Evolutionary conservation across 202 grass and related monocot species (phyloP).

Genomic region (Zizania palustris): DNA sequence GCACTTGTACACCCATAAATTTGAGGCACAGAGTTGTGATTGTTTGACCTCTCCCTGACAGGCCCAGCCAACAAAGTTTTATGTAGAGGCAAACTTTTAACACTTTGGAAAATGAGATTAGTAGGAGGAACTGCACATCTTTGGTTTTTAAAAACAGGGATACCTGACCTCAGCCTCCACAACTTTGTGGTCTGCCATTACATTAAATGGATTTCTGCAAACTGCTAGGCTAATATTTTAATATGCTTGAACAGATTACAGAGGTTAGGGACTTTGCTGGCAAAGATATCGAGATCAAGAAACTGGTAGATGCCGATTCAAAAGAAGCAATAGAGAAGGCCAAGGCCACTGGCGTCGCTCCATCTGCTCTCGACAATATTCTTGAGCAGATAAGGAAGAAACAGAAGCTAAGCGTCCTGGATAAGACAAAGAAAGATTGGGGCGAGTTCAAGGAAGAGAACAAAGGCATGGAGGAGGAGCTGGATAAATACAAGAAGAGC

Average conservation of each 20-base stretch:
- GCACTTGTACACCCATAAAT: background rate
- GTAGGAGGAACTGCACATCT: background rate
- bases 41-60: background rate
- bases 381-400: conserved; percentile 98
- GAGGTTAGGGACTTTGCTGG: conserved; percentile 93
- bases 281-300: conserved; percentile 88
- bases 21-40: background rate
- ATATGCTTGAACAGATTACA: conserved; percentile 61
- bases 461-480: conserved; percentile 74
- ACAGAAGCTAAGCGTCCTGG: conserved; percentile 87
- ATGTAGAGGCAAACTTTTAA: conserved; percentile 7
- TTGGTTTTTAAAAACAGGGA: background rate
- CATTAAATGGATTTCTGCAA: background rate
- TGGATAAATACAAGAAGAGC: conserved; percentile 94
- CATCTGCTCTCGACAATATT: conserved; percentile 65
- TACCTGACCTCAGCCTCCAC: background rate
- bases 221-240: conserved; percentile 27
- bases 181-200: background rate
- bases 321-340: conserved; percentile 89
- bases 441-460: conserved; percentile 96
- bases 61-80: background rate
- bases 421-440: conserved; percentile 99
- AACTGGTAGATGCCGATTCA: conserved; percentile 86
- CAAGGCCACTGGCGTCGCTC: conserved; percentile 45
- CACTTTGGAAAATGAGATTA: background rate